Base-by-base conservation (phyloP, 2,329 filamentous ascomycete genomes). In the Didymella pinodella region DNA sequence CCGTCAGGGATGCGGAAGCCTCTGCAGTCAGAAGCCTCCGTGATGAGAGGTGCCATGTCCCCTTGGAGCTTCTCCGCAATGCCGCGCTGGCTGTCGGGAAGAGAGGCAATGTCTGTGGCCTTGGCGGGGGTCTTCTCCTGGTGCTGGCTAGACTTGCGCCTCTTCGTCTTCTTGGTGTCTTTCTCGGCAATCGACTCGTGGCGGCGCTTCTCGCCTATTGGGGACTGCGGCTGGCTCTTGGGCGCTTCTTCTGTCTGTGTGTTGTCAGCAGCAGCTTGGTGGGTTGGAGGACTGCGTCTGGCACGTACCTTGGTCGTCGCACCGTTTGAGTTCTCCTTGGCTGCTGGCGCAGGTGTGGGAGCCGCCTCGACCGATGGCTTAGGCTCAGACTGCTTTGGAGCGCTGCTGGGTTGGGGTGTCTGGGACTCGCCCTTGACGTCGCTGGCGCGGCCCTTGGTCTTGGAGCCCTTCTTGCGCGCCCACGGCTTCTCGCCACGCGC, bases 401-500 rank as follows among this genome's bases (percentile, higher is more conserved):
- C 57, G 36, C 52, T 56, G 36, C 59, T 57, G 7, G 59, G 62
- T 34, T 66, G 69, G 6, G 63, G 67, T 12, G 65, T 68, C 57
- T 63, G 57, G 36, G 65, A 55, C 20, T 83, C 83, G 14, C 78
- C 72, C 59, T 81, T 81, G 55, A 79, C 75, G 65, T 94, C 90
- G 73, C 89, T 92, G 31, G 77, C 80, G 62, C 80, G 69, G 85
- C 85, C 79, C 89, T 90, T 90, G 78, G 75, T 81, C 66, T 82
- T 84, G 60, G 80, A 79, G 65, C 83, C 84, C 79, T 80, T 86
- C 78, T 82, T 87, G 78, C 77, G 84, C 79, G 77, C 80, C 95
- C 95, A 98, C 0, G 92, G 90, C 77, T 88, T 90, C 79, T 97
- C 92, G 5, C 94, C 95, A 41, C 85, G 86, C 20, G 83, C 86